Base-by-base conservation (phyloP, 225 moss, liverwort and hornwort genomes). In the Sphagnum contortum region DNA sequence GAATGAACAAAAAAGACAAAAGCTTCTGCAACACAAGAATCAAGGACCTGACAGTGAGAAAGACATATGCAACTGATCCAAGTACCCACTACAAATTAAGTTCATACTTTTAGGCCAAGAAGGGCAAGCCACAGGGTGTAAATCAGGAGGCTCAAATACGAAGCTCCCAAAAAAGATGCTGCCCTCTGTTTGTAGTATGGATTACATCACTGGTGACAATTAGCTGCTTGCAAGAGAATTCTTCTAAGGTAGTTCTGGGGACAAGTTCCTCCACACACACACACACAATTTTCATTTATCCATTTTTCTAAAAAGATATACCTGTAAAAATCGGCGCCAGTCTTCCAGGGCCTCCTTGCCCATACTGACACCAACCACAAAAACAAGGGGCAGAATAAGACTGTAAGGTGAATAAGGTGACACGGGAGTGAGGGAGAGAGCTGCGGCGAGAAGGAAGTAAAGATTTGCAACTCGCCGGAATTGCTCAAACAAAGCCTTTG, bases 341-440 rank as follows among this genome's bases (percentile, higher is more conserved):
- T 98, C 98, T 81, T 98, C 98, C 4, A 93, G 75, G 45, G 93
- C 98, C 66, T 98, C 98, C 76, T 98, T 98, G 70, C 75, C 75
- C 91, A 98, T 93, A 75, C 91, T 91, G 69, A 98, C 98, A 13
- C 98, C 98, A 8, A 98, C 91, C 48, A 98, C 98, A 67, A 98
- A 93, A 70, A 89, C 87, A 61, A 98, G 89, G 4, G 98, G 98
- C 53, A 87, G 87, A 72, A 98, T 93, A 66, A 83, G 64, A 78
- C 83, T 83, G 50, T 69, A 47, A 6, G 83, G 44, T n/a, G 78
- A 57, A 49, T 74, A 87, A 45, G 80, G 87, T 46, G 76, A 73
- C 4, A 83, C 80, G 5, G 74, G 63, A 44, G 83, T 83, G 50
- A 87, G 78, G 63, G 87, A 69, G 48, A 87, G 69, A 6, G 74